Base-by-base conservation (phyloP, 176 grass and related monocot genomes). In the Metroxylon sagu region DNA sequence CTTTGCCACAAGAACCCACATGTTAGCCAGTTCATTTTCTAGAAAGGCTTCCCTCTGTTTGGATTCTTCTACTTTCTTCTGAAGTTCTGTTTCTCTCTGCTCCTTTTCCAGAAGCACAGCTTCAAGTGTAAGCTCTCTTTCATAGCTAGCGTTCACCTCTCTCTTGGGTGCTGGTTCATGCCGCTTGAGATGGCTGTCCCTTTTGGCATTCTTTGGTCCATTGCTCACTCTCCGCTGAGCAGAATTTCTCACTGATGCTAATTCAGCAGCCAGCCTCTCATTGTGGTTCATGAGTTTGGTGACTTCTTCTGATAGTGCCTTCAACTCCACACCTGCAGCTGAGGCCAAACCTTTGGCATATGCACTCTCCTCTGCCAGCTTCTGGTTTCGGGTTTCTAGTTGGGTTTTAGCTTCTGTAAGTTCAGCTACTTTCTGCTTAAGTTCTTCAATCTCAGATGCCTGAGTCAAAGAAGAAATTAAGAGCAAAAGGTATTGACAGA, bases 271-370 rank as follows among this genome's bases (percentile, higher is more conserved):
- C 69, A 99, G 76, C 75, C 80, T 93, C 77, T 99, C 94, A 71
- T 99, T 99, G 50, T 99, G 94, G 79, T 86, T 87, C 94, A 99
- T 99, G 56, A 99, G 84, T 77, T 99, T 99, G 49, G 85, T 93
- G 31, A 99, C 88, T 85, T 99, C 94, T 82, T 99, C 94, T 18
- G 94, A 99, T 26, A 99, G 72, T 0, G 88, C 94, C 61, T 99
- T 99, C 76, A 99, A 79, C 79, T 99, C 94, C 16, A 99, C 85
- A 19, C 88, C 94, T 18, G 94, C 94, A 76, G 94, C 94, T 53
- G 94, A 92, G 54, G 94, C 94, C 58, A 99, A 77, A 14, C 88
- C 88, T 86, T 89, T 99, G 4, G 94, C 94, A 25, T 99, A 99
- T 50, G 84, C 79, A 71, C 94, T 85, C 88, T 99, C 35, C 2